These are phyloP conservation scores for Glomus cerebriforme DNA, from an alignment of 192 early-diverging fungal species.

Conservation along the genomic window DNA sequence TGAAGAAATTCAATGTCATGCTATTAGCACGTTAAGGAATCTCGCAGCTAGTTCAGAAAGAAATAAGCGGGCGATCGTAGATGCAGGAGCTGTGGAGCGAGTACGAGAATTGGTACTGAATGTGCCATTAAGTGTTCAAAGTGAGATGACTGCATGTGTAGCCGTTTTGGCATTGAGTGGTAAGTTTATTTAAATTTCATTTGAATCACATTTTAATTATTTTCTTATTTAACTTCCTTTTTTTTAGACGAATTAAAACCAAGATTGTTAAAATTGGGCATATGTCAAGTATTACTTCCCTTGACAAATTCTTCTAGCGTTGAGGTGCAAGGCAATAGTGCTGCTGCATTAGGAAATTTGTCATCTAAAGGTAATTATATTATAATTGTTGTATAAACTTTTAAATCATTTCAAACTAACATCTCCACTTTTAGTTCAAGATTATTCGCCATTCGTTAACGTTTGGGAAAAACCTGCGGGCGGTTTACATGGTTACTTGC, in stretches of 20 bases:
- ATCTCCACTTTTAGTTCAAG: conserved; percentile 49
- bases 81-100: conserved; percentile 75
- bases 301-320: conserved; percentile 55
- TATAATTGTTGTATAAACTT: neutral
- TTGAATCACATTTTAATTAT: neutral
- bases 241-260: conserved; percentile 66
- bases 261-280: conserved; percentile 58
- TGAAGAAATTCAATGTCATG: conserved; percentile 85
- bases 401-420: neutral
- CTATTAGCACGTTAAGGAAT: conserved; percentile 82
- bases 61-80: conserved; percentile 74
- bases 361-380: conserved; percentile 48
- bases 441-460: conserved; percentile 63
- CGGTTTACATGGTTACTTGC: conserved; percentile 71
- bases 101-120: conserved; percentile 60
- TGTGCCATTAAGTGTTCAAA: conserved; percentile 63
- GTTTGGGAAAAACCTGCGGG: conserved; percentile 69
- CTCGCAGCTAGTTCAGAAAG: conserved; percentile 76
- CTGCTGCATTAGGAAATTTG: conserved; percentile 76
- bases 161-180: conserved; percentile 77
- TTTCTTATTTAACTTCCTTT: neutral
- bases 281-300: conserved; percentile 70
- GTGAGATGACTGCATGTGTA: conserved; percentile 83
- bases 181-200: conserved; percentile 21
- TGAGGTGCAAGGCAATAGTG: conserved; percentile 79